These are phyloP conservation scores for Cyclotella distinguenda DNA, from an alignment of 108 stramenopile species.

Conservation along the genomic window DNA sequence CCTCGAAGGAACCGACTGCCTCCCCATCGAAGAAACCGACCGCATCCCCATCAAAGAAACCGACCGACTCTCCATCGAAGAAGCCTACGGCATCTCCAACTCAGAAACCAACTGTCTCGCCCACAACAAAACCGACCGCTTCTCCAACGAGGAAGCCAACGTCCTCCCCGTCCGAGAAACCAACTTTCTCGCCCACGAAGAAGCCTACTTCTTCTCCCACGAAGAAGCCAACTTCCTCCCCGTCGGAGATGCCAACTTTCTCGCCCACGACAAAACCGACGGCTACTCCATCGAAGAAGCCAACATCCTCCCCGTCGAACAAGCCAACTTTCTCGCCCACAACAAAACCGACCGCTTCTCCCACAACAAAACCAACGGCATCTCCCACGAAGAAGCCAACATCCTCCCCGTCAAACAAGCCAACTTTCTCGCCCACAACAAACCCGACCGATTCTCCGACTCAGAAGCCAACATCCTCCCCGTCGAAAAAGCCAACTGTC, in stretches of 20 bases:
- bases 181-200: not conserved
- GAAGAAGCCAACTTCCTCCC: not conserved
- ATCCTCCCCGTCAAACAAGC: not conserved
- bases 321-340: not conserved
- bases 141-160: constrained; percentile 12
- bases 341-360: not conserved
- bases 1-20: not conserved
- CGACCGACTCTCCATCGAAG: not conserved
- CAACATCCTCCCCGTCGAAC: not conserved
- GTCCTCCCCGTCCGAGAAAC: not conserved
- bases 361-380: not conserved
- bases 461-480: constrained; percentile 4
- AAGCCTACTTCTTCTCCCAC: not conserved
- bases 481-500: not conserved
- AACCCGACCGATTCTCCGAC: not conserved
- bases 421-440: not conserved
- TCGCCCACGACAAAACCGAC: not conserved
- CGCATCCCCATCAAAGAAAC: not conserved
- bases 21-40: not conserved
- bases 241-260: not conserved
- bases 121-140: not conserved
- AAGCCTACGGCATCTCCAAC: not conserved
- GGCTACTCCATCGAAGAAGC: not conserved
- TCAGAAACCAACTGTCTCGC: not conserved
- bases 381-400: constrained; percentile 13